Percentiles rank a stretch among this genome's conserved stretches.
These are phyloP conservation scores for Russula vinacea DNA, from an alignment of 768 basidiomycete species.

Conservation along the genomic window DNA sequence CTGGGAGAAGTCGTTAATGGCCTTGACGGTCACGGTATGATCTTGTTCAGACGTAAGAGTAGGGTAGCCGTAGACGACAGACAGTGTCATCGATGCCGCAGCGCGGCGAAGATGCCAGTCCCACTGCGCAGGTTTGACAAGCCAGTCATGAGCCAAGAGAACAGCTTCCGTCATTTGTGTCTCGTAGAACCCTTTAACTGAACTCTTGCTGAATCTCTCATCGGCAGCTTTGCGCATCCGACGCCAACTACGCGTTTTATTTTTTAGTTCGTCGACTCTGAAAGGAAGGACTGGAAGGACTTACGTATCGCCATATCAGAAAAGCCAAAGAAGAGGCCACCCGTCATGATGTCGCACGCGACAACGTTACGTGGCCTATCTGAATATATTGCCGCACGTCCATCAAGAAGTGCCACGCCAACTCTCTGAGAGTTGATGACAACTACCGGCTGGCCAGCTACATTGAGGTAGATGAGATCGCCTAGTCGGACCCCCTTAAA, in stretches of 20 bases:
- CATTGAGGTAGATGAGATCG: slow-evolving; percentile 4
- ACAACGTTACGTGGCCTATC: neutral
- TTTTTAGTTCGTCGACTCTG: neutral
- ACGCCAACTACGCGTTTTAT: neutral
- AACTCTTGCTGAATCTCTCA: neutral
- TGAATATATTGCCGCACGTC: slow-evolving; percentile 3
- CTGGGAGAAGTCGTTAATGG: neutral
- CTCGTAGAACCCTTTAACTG: neutral
- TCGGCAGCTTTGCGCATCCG: slow-evolving; percentile 7
- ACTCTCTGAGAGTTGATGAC: slow-evolving; percentile 3
- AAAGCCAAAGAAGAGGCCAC: neutral
- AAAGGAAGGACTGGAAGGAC: too few species aligned
- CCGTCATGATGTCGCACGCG: neutral
- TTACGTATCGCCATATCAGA: neutral
- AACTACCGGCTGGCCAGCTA: neutral
- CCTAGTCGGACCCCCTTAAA: neutral
- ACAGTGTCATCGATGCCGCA: neutral
- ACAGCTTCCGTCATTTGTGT: neutral
- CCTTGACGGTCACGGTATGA: neutral
- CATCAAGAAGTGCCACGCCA: neutral
- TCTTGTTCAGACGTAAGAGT: neutral
- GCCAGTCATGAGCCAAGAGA: neutral
- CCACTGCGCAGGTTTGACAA: neutral
- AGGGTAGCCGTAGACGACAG: neutral
- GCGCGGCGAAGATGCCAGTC: neutral